phyloP scores from a whole-genome alignment of 768 basidiomycete genomes.

The Sporobolomyces roseus region DNA sequence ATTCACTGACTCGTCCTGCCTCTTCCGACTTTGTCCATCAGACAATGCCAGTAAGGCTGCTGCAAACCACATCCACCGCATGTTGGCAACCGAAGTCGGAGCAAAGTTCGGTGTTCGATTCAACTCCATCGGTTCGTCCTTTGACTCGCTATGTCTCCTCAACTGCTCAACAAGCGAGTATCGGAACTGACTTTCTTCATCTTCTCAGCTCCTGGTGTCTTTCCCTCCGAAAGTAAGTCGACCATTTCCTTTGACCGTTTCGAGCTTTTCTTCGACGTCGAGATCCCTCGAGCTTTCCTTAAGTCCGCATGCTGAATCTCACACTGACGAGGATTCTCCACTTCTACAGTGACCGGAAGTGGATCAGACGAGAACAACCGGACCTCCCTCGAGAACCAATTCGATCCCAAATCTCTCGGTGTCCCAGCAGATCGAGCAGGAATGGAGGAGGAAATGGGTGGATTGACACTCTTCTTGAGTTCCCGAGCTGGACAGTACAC shows the following conservation, averaged over 20 bases:
- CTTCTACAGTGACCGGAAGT: conserved; percentile 14
- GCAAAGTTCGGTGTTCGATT: conserved; percentile 6
- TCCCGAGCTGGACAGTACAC: conserved; percentile 29
- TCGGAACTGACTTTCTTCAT: background rate
- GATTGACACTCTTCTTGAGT: conserved; percentile 65
- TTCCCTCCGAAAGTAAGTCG: background rate
- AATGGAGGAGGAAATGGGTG: conserved; percentile 28
- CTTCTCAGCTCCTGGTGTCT: conserved; percentile 14
- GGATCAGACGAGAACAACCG: conserved; percentile 28
- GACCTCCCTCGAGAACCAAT: conserved; percentile 18
- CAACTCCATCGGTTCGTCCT: conserved; percentile 5
- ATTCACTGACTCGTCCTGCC: background rate
- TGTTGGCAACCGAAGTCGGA: conserved; percentile 20
- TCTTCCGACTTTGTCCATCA: background rate
- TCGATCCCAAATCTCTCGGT: conserved; percentile 20
- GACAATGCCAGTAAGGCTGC: conserved; percentile 30
- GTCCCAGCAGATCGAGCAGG: conserved; percentile 17
- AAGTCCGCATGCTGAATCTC: no score
- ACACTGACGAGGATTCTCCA: background rate
- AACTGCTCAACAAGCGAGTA: no score
- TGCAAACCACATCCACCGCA: conserved; percentile 22
- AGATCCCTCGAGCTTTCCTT: no score
- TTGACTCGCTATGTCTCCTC: no score
- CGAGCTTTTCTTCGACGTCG: no score
- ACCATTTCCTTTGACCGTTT: background rate